A percentile compares a stretch with the other conserved stretches of the same genome.
Conservation (phyloP, 257 asterid genomes). For the Nicotiana obtusifolia region DNA sequence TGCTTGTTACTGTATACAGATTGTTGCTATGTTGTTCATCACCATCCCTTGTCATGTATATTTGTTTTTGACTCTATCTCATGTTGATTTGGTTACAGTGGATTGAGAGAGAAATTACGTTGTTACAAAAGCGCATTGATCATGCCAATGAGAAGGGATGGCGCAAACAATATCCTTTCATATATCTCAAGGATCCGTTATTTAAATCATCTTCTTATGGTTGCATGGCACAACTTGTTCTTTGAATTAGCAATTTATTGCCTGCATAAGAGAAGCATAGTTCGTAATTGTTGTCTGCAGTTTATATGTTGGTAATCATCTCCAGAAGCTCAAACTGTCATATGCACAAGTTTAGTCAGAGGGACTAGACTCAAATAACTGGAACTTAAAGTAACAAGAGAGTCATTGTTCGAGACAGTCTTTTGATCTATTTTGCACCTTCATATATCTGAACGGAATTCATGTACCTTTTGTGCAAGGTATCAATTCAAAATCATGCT, state of each 20-base stretch:
- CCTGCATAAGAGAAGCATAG: neutral
- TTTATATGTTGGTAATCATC: neutral
- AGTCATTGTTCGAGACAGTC: neutral
- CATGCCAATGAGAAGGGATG: slow-evolving; percentile 93
- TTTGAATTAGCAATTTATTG: neutral
- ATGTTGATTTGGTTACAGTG: slow-evolving; percentile 47
- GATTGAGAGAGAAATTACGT: slow-evolving; percentile 55
- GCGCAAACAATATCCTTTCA: slow-evolving; percentile 91
- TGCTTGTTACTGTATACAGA: neutral
- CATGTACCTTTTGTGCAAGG: neutral
- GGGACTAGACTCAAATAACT: neutral
- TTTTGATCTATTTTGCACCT: neutral
- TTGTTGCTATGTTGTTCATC: neutral
- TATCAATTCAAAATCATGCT: neutral
- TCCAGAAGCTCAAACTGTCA: neutral
- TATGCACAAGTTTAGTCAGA: neutral
- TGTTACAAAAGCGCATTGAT: slow-evolving; percentile 53
- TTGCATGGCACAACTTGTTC: neutral
- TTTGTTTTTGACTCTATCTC: slow-evolving; percentile 8
- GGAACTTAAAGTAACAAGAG: neutral
- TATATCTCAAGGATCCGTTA: slow-evolving; percentile 13
- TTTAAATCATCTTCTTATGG: neutral
- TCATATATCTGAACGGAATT: neutral
- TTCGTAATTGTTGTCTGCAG: neutral
- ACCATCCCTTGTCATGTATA: slow-evolving; percentile 3